These are phyloP conservation scores for Tricladium varicosporioides DNA, from an alignment of 2,329 filamentous ascomycete species.

Conservation along the genomic window DNA sequence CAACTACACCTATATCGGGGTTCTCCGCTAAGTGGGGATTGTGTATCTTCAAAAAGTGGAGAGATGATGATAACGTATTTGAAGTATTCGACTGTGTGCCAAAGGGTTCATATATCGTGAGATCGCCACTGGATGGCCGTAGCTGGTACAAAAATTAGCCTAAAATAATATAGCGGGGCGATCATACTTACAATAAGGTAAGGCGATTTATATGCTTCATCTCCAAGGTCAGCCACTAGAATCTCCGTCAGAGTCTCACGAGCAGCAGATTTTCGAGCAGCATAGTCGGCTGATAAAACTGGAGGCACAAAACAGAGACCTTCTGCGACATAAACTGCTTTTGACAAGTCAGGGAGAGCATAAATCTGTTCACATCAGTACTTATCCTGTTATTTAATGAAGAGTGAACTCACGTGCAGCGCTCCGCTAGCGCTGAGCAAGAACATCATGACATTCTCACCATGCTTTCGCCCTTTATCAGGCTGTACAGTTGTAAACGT, in stretches of 20 bases:
- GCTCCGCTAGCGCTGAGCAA: slow-evolving; percentile 73
- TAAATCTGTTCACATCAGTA: slow-evolving; percentile 58
- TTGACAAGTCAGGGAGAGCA: slow-evolving; percentile 68
- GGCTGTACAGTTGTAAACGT: slow-evolving; percentile 47
- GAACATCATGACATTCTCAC: slow-evolving; percentile 66
- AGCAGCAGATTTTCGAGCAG: slow-evolving; percentile 65
- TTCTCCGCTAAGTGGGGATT: slow-evolving; percentile 66
- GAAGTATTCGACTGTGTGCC: slow-evolving; percentile 39
- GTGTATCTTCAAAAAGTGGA: slow-evolving; percentile 74
- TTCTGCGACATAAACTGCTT: slow-evolving; percentile 71
- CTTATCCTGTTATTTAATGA: not conserved
- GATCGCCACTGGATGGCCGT: slow-evolving; percentile 75
- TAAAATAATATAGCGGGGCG: not conserved
- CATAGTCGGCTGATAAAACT: slow-evolving; percentile 69
- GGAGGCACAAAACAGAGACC: slow-evolving; percentile 77
- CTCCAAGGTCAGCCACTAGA: slow-evolving; percentile 80
- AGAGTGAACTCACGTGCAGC: slow-evolving; percentile 60
- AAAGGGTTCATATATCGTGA: slow-evolving; percentile 85
- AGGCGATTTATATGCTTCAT: slow-evolving; percentile 65
- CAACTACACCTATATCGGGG: slow-evolving; percentile 46
- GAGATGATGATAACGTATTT: slow-evolving; percentile 36
- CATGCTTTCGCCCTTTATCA: slow-evolving; percentile 40
- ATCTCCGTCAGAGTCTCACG: slow-evolving; percentile 77
- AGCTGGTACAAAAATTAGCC: slow-evolving; percentile 47
- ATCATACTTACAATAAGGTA: slow-evolving; percentile 70